phyloP scores from a whole-genome alignment of 306 rosid species.

The Macrotyloma uniflorum region DNA sequence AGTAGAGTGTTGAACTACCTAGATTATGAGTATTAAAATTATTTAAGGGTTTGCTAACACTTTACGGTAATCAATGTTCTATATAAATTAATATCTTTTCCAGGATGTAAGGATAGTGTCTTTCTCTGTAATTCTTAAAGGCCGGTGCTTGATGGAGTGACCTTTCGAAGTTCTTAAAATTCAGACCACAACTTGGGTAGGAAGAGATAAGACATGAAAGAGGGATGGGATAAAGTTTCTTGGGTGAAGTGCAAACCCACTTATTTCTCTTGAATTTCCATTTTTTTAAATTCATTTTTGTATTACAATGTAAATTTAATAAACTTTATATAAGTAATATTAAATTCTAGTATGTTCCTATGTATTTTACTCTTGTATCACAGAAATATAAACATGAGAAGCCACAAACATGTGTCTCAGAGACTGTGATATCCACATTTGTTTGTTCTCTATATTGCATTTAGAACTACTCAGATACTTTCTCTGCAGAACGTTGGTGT shows the following conservation, averaged over 20 bases:
- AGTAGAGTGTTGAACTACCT: background rate
- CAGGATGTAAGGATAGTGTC: conserved; percentile 6
- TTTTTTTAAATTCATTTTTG: background rate
- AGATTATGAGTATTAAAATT: background rate
- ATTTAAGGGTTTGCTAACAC: background rate
- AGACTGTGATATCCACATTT: background rate
- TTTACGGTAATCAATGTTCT: conserved; percentile 1
- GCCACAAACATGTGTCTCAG: background rate
- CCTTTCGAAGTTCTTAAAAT: conserved; percentile 54
- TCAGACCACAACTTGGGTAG: conserved; percentile 57
- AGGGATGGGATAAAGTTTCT: conserved; percentile 65
- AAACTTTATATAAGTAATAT: background rate
- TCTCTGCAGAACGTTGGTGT: background rate
- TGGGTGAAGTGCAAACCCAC: conserved; percentile 64
- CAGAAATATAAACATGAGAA: background rate
- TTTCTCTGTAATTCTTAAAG: conserved; percentile 46
- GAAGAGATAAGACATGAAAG: conserved; percentile 64
- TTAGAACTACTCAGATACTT: background rate
- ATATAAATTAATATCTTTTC: background rate
- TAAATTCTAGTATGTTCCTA: background rate
- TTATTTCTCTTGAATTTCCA: conserved; percentile 8
- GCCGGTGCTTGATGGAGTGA: conserved; percentile 46
- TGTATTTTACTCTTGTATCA: background rate
- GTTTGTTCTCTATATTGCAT: background rate
- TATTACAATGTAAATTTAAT: background rate